Evolutionary conservation across 1,284 basidiomycete genomes (phyloP).

Genomic region (Sphaerobolus stellatus): DNA sequence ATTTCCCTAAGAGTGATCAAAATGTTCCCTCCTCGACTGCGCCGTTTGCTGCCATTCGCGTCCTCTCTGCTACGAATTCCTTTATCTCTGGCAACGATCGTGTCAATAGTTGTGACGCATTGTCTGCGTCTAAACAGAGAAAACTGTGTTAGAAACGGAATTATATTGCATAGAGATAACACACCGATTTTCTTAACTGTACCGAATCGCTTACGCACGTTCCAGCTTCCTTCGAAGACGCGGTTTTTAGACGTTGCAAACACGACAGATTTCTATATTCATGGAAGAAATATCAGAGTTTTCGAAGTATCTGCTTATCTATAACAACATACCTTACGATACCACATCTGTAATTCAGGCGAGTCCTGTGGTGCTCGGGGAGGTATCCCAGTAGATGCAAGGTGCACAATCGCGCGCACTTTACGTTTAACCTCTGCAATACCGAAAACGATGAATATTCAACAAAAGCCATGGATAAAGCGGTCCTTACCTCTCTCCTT

Average conservation of each 20-base stretch:
- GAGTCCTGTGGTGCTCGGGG: slow-evolving; percentile 52
- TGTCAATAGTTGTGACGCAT: slow-evolving; percentile 60
- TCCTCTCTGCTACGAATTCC: slow-evolving; percentile 41
- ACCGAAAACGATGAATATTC: slow-evolving; percentile 6
- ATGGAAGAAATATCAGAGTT: slow-evolving; percentile 11
- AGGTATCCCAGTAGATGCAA: slow-evolving; percentile 24
- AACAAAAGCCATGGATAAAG: slow-evolving; percentile 6
- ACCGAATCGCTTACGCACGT: slow-evolving; percentile 59
- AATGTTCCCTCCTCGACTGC: neutral
- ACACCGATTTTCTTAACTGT: slow-evolving; percentile 56
- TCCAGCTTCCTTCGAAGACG: slow-evolving; percentile 48
- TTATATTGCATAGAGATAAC: slow-evolving; percentile 15
- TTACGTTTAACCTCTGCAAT: slow-evolving; percentile 4
- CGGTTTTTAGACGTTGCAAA: slow-evolving; percentile 59
- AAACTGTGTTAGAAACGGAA: slow-evolving; percentile 5
- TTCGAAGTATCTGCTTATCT: slow-evolving; percentile 2
- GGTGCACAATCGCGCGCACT: slow-evolving; percentile 3
- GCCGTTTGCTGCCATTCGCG: neutral
- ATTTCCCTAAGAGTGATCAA: no score
- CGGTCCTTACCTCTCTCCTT: slow-evolving; percentile 59
- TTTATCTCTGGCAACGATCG: slow-evolving; percentile 61
- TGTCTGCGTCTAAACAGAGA: slow-evolving; percentile 49
- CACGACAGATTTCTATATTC: slow-evolving; percentile 62
- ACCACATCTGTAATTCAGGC: slow-evolving; percentile 64
- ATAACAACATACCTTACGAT: slow-evolving; percentile 48